Evolutionary conservation across 2,329 filamentous ascomycete species (phyloP), one percentile per base, ranked within the genome.

Genomic region (Cladosporium colombiae): DNA sequence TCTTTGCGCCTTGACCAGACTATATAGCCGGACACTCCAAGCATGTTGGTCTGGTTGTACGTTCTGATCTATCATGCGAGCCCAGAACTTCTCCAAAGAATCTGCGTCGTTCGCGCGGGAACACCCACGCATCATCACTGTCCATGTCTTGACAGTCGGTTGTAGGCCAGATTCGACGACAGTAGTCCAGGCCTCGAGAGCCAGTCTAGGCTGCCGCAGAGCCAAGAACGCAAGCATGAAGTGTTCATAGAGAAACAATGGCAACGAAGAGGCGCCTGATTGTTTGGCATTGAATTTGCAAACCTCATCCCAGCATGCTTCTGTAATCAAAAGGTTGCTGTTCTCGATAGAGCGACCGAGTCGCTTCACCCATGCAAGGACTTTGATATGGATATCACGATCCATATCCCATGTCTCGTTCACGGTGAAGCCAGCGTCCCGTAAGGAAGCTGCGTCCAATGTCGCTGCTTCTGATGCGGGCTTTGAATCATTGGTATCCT

Each of bases 11-110:
- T 83, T 81, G 65, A 93, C 85, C 13, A 92, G 81, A 0, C 87
- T 88, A 29, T 86, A 84, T 52, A 95, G 86, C 29, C 89, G 85
- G 16, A 87, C 86, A 10, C 88, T 89, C 91, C 91, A 95, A 46
- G 88, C 86, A 63, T 81, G 73, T 7, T 77, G 76, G 75, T 94
- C 91, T 5, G 92, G 86, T 68, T 84, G 78, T 11, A 87, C 72
- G 1, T 85, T 85, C 1, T 86, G 83, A 10, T 73, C 74, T 3
- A 84, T 72, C 78, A 95, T 86, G 68, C 85, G 86, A 0, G 78
- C 70, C 91, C 92, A 96, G 35, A 93, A 83, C 1, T 82, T 82
- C 64, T 89, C 85, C 67, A 93, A 81, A 25, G 84, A 86, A n/a
- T 80, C 75, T 0, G 81, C 69, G 70, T 92, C 88, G 63, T 82